These are phyloP conservation scores for Leccinum solheimii DNA, from an alignment of 1,284 basidiomycete species.

Conservation along the genomic window DNA sequence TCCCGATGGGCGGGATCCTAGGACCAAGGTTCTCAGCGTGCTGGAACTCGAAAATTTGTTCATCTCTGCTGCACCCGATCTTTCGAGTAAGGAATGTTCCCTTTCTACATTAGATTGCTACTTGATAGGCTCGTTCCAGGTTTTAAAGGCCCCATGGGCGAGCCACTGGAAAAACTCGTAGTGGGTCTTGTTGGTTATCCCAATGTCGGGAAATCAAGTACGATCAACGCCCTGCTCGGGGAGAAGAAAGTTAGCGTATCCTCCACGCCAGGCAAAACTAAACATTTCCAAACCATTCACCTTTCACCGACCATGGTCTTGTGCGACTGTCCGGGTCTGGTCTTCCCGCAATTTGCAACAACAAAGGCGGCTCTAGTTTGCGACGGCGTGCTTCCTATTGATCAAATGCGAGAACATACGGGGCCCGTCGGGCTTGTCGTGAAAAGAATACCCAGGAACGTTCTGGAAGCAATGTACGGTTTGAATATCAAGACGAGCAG, in stretches of 20 bases:
- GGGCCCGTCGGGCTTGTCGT: constrained; percentile 84
- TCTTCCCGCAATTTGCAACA: constrained; percentile 97
- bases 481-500: constrained; percentile 70
- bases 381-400: constrained; percentile 96
- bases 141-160: constrained; percentile 65
- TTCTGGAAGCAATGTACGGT: constrained; percentile 92
- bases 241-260: constrained; percentile 98
- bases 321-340: constrained; percentile 99
- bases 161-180: constrained; percentile 68
- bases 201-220: constrained; percentile 96
- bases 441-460: constrained; percentile 77
- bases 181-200: constrained; percentile 98
- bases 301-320: constrained; percentile 85
- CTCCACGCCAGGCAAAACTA: constrained; percentile 97
- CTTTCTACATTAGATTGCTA: not conserved
- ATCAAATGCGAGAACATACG: constrained; percentile 95
- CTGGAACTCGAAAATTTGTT: constrained; percentile 91
- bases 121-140: constrained; percentile 41
- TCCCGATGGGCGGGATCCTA: constrained; percentile 57
- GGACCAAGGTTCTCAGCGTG: constrained; percentile 84
- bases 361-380: constrained; percentile 95
- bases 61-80: constrained; percentile 71
- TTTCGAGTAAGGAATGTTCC: constrained; percentile 53
- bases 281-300: constrained; percentile 98
- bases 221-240: constrained; percentile 95